Base-by-base conservation (phyloP, 2,329 filamentous ascomycete genomes). In the Cadophora sp. region DNA sequence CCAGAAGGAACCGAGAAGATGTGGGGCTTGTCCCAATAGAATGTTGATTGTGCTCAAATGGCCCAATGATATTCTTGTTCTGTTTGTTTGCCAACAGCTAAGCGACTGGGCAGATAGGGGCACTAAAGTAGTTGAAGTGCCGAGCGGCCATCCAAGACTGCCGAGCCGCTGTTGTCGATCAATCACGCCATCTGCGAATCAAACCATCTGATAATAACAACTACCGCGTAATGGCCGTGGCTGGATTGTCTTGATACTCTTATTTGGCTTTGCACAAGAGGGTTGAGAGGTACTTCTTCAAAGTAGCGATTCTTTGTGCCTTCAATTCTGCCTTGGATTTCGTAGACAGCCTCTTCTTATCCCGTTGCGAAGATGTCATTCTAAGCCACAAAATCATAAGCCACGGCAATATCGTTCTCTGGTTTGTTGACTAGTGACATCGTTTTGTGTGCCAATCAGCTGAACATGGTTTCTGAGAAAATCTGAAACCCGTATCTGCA, bases 401-500 rank as follows among this genome's bases (percentile, higher is more conserved):
- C 43, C 43, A 48, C 19, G 11, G 14, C 16, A 43, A 48, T 22
- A 22, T 9, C n/a, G 43, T n/a, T 22, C 19, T 48, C 43, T 48
- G 43, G 43, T 48, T 48, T 48, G 43, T 22, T n/a, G 43, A 22
- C 19, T 22, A n/a, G 19, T 22, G 19, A n/a, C 1, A 16, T 22
- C 29, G 24, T 56, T 56, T 56, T 22, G 22, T 29, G 26, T 56
- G 26, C 8, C 51, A 29, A 27, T 56, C 51, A 56, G 51, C 51
- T 56, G 26, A 56, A 8, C 51, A 48, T 56, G 51, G 51, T 16
- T 27, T 56, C 19, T 56, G 19, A 12, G 26, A 26, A n/a, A 62
- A 34, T 24, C 16, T 63, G 61, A 63, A 56, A 56, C 51, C 51
- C 51, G 51, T 56, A 56, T 56, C 51, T 56, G 51, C 29, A 56